Conservation (phyloP, 805 yeast genomes). For the Candida quercuum region DNA sequence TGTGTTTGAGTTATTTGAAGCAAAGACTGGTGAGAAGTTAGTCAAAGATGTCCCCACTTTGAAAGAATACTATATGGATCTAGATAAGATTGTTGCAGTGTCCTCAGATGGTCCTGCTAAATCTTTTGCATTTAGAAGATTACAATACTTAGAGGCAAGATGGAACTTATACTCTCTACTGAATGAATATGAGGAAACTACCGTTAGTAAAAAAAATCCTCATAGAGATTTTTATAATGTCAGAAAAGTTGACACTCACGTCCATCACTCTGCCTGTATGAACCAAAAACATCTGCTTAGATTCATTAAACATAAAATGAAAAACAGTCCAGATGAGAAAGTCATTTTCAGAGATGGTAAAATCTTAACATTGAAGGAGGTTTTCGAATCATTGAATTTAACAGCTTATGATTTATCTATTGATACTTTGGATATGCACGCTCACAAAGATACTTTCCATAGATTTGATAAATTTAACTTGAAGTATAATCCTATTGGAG, state of each 20-base stretch:
- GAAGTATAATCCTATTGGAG: constrained; percentile 97
- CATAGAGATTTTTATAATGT: constrained; percentile 97
- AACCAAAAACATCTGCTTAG: constrained; percentile 94
- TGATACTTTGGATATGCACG: constrained; percentile 98
- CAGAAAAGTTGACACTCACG: constrained; percentile 96
- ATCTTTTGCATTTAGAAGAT: constrained; percentile 89
- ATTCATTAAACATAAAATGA: constrained; percentile 90
- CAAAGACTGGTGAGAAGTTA: constrained; percentile 26
- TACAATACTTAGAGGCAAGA: constrained; percentile 92
- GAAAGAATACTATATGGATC: constrained; percentile 78
- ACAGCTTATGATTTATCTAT: constrained; percentile 94
- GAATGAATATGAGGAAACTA: constrained; percentile 89
- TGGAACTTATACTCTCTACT: constrained; percentile 88
- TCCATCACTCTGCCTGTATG: constrained; percentile 99
- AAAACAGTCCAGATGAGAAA: constrained; percentile 78
- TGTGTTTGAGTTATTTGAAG: constrained; percentile 58
- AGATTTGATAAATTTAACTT: constrained; percentile 95
- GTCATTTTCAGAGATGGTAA: constrained; percentile 93
- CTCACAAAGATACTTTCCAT: constrained; percentile 97
- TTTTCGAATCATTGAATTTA: constrained; percentile 82
- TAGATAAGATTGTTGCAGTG: constrained; percentile 64
- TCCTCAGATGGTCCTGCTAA: constrained; percentile 96
- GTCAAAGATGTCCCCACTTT: constrained; percentile 72
- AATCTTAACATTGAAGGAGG: constrained; percentile 79
- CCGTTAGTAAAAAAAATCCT: constrained; percentile 87